phyloP scores from a whole-genome alignment of 2,329 filamentous ascomycete species.

The Botrytis squamosa region DNA sequence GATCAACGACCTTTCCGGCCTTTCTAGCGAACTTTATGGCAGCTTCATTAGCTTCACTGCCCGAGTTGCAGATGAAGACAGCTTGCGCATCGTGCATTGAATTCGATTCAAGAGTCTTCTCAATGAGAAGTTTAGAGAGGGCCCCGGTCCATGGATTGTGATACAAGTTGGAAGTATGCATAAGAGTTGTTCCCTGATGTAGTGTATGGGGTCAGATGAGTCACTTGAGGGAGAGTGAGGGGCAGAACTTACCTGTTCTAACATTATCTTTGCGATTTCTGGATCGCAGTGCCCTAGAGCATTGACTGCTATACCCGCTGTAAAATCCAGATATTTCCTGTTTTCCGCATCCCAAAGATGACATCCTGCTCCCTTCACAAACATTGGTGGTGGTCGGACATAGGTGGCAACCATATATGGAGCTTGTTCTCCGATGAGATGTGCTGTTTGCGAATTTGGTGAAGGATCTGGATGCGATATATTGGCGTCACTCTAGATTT shows the following conservation, averaged over 20 bases:
- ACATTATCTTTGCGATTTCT: conserved; percentile 70
- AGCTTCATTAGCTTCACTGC: conserved; percentile 95
- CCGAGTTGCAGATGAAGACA: conserved; percentile 94
- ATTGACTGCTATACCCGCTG: conserved; percentile 93
- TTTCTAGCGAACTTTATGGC: conserved; percentile 97
- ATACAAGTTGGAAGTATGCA: conserved; percentile 95
- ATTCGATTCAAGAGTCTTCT: conserved; percentile 75
- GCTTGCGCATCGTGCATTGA: conserved; percentile 77
- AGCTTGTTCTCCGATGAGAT: conserved; percentile 71
- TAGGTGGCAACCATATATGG: conserved; percentile 97
- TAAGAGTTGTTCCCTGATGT: conserved; percentile 64
- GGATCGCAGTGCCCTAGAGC: conserved; percentile 86
- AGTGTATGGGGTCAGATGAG: conserved; percentile 10
- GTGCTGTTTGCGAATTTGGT: conserved; percentile 69
- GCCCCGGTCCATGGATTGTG: conserved; percentile 94
- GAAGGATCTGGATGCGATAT: conserved; percentile 71
- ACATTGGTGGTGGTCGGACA: conserved; percentile 83
- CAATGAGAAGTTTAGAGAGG: conserved; percentile 79
- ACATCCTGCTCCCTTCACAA: conserved; percentile 81
- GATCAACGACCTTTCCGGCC: conserved; percentile 72
- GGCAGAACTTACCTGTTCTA: conserved; percentile 62
- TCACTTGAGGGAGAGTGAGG: not conserved
- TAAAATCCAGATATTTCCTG: conserved; percentile 88
- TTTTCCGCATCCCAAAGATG: conserved; percentile 91
- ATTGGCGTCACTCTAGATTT: conserved; percentile 36